Evolutionary conservation across 2,329 filamentous ascomycete genomes (phyloP).

Genomic region (Colletotrichum cordylinicola): DNA sequence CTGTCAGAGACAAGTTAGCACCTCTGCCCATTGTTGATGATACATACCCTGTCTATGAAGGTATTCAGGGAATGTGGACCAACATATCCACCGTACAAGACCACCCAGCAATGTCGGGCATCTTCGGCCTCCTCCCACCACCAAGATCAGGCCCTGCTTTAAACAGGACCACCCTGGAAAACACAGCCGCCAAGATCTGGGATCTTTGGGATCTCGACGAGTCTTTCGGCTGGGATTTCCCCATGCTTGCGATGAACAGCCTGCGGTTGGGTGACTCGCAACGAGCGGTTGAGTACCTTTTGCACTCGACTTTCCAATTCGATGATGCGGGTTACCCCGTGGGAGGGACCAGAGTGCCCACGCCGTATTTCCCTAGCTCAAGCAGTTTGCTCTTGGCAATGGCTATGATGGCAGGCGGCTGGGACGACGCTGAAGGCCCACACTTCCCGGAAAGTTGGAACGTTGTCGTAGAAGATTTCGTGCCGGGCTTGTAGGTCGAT

Average conservation of each 20-base stretch:
- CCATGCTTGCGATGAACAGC: conserved; percentile 50
- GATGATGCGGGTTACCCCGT: conserved; percentile 62
- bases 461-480: conserved; percentile 53
- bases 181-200: conserved; percentile 43
- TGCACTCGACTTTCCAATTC: conserved; percentile 57
- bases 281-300: conserved; percentile 45
- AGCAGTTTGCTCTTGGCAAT: conserved; percentile 55
- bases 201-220: conserved; percentile 43
- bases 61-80: conserved; percentile 45
- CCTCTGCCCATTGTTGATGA: conserved; percentile 54
- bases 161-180: conserved; percentile 37
- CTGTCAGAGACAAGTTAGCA: conserved; percentile 57
- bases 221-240: conserved; percentile 50
- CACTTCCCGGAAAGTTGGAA: conserved; percentile 56
- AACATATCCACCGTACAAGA: conserved; percentile 43
- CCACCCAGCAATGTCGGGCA: conserved; percentile 47
- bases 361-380: conserved; percentile 62
- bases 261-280: conserved; percentile 43
- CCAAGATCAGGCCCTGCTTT: conserved; percentile 38
- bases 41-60: conserved; percentile 62
- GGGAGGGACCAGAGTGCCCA: conserved; percentile 57
- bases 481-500: neutral
- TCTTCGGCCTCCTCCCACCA: conserved; percentile 48
- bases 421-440: conserved; percentile 53
- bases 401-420: conserved; percentile 63